Conservation (phyloP, 805 yeast species). For the Hanseniaspora lindneri region DNA sequence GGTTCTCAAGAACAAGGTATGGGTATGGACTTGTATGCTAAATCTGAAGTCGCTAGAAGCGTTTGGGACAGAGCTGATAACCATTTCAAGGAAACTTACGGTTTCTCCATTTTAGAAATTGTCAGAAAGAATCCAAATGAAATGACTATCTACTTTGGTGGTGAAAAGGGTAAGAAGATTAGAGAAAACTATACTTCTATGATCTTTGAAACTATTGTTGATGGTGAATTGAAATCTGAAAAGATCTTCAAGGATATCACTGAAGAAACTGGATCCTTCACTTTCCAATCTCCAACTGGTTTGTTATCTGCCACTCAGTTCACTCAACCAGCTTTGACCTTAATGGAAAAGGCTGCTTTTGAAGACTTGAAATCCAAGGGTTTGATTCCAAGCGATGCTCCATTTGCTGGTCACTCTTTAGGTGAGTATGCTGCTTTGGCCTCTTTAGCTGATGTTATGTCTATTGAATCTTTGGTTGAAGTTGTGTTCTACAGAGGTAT, state of each 20-base stretch:
- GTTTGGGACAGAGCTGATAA: conserved; percentile 97
- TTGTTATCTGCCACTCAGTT: conserved; percentile 95
- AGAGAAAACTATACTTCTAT: conserved; percentile 89
- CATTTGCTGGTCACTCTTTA: conserved; percentile 98
- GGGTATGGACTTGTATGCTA: conserved; percentile 97
- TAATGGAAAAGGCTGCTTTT: conserved; percentile 98
- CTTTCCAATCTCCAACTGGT: conserved; percentile 89
- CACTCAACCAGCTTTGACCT: conserved; percentile 97
- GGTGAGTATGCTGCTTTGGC: conserved; percentile 98
- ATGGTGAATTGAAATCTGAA: conserved; percentile 76
- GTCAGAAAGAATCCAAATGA: conserved; percentile 93
- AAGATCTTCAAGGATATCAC: conserved; percentile 89
- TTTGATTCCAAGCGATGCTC: conserved; percentile 79
- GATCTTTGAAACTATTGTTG: conserved; percentile 92
- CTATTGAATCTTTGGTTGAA: conserved; percentile 91
- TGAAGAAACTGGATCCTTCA: conserved; percentile 66
- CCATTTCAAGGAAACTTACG: conserved; percentile 87
- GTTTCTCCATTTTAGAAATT: conserved; percentile 92
- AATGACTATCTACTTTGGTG: conserved; percentile 92
- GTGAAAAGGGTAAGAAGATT: conserved; percentile 90
- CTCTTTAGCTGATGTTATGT: conserved; percentile 96
- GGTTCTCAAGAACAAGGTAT: conserved; percentile 99
- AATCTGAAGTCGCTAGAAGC: conserved; percentile 79
- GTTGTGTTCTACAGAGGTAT: conserved; percentile 99
- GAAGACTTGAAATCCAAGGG: conserved; percentile 97